Evolutionary conservation across 1,139 yeast species (phyloP), one percentile per base, ranked within the genome.

Genomic region (Candida buenavistaensis): DNA sequence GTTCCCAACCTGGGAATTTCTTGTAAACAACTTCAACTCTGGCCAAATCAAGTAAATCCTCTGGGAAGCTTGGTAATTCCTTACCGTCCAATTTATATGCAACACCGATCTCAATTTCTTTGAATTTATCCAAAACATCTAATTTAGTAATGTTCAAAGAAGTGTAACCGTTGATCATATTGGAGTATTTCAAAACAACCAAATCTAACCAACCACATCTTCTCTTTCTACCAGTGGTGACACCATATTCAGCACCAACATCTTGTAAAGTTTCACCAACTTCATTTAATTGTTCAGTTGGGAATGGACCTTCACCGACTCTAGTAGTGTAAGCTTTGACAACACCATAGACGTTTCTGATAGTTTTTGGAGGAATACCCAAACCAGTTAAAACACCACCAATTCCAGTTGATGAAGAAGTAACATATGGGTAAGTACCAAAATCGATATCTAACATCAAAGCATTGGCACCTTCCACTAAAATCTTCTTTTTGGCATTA

Each of bases 291-390:
- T 90, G 97, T 67, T 92, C 99, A 39, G 97, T 83, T 44, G 99
- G 97, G 85, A 92, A 92, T 23, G 99, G 98, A 45, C 99, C 99
- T 56, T 89, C 97, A 54, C 99, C 99, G 39, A 92, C 99, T 66
- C 99, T 82, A 27, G 98, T 92, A 32, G 98, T 94, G 65, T 92
- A 92, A 30, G 98, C 98, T 72, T 92, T 92, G 37, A 90, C 97
- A 28, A 92, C 98, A 62, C 99, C 99, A 58, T 83, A 88, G 32
- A 89, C 72, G 58, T 88, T 82, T 37, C 72, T 76, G 51, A 92
- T 83, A 46, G 80, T 68, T 47, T 69, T 78, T 50, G 98, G 98
- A 23, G 98, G 97, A 41, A 92, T 64, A 52, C 97, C 99, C 47
- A 94, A 76, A 45, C 99, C 99, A 29, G 98, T 92, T 55, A 90